A percentile compares a stretch with the other conserved stretches of the same genome.
Conservation (phyloP, 345 rosid species). For the Boechera stricta region DNA sequence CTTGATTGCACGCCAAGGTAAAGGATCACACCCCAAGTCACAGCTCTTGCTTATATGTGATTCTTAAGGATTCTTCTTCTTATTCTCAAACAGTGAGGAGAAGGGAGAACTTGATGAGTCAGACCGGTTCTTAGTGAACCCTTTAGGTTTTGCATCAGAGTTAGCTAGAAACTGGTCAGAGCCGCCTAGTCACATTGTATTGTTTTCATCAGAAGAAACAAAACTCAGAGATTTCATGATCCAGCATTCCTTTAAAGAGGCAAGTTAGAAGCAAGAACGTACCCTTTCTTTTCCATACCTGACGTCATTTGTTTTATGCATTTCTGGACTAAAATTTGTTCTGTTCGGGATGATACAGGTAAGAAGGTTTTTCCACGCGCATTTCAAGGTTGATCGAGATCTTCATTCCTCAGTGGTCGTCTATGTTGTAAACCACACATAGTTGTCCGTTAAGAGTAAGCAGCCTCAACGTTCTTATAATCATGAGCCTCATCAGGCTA, state of each 20-base stretch:
- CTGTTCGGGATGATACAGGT: slow-evolving; percentile 48
- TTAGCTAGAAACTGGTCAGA: slow-evolving; percentile 65
- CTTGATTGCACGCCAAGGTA: slow-evolving; percentile 94
- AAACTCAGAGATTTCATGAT: slow-evolving; percentile 59
- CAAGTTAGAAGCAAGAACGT: slow-evolving; percentile 38
- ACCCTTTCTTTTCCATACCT: not conserved
- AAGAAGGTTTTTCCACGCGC: slow-evolving; percentile 83
- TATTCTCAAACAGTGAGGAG: slow-evolving; percentile 58
- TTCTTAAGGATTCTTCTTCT: slow-evolving; percentile 22
- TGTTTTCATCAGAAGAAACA: slow-evolving; percentile 75
- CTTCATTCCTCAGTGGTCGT: slow-evolving; percentile 84
- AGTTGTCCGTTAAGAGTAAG: not conserved
- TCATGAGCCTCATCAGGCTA: not conserved
- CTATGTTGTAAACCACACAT: not conserved
- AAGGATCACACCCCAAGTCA: slow-evolving; percentile 1
- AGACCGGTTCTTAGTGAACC: slow-evolving; percentile 74
- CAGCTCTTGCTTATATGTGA: slow-evolving; percentile 25
- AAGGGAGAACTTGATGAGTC: slow-evolving; percentile 72
- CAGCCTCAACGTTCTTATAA: not conserved
- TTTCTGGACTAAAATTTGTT: not conserved
- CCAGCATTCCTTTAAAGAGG: slow-evolving; percentile 78
- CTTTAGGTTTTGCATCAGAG: slow-evolving; percentile 61
- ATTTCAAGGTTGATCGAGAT: slow-evolving; percentile 88
- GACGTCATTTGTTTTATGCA: not conserved
- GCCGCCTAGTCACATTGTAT: slow-evolving; percentile 73